Conservation (phyloP, 345 rosid species). For the Eucalyptus brandiana region DNA sequence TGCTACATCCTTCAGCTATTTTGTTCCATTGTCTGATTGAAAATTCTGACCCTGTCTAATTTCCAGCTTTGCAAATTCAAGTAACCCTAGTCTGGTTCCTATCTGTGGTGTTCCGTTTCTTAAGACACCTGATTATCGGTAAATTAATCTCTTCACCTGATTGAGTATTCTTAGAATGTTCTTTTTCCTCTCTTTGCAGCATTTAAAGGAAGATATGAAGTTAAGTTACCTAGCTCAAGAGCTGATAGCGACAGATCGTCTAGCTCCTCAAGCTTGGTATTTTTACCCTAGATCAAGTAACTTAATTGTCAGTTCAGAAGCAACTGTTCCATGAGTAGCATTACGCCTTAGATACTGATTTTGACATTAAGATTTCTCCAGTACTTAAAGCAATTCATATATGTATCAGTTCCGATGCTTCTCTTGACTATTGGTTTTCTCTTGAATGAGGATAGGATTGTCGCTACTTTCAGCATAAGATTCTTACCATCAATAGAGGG, state of each 20-base stretch:
- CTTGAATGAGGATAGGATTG: neutral
- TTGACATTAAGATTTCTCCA: neutral
- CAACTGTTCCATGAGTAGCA: neutral
- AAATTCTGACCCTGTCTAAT: neutral
- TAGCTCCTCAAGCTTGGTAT: constrained; percentile 98
- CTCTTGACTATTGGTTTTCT: neutral
- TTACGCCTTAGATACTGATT: neutral
- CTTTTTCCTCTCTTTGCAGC: constrained; percentile 33
- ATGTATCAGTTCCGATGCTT: neutral
- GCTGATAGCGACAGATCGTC: constrained; percentile 80
- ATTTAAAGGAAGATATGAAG: constrained; percentile 98
- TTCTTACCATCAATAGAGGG: neutral
- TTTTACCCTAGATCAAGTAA: neutral
- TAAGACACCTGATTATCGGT: neutral
- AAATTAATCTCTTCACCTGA: neutral
- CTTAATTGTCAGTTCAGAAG: neutral
- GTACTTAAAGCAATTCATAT: neutral
- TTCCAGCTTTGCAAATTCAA: neutral
- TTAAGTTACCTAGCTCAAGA: constrained; percentile 93
- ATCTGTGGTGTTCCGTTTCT: neutral
- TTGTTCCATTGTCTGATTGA: neutral
- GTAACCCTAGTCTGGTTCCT: neutral
- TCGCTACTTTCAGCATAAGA: neutral
- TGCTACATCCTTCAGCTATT: neutral
- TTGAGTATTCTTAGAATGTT: neutral